These are phyloP conservation scores for Coemansia sp. DNA, from an alignment of 192 early-diverging fungal genomes.

Conservation along the genomic window DNA sequence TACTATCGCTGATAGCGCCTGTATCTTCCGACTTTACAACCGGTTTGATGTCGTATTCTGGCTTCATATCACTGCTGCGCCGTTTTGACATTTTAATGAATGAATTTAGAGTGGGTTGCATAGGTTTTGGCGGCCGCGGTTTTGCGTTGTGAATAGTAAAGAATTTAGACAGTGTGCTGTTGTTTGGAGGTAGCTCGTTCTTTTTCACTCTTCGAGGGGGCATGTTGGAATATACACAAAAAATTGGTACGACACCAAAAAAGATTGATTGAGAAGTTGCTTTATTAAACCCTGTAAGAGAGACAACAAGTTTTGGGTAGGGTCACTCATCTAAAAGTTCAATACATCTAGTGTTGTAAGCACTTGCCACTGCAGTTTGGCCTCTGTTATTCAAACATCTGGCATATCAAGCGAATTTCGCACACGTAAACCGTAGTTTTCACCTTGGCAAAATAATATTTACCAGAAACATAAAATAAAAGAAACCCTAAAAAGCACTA, in stretches of 20 bases:
- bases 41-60: background rate
- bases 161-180: conserved; percentile 16
- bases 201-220: conserved; percentile 5
- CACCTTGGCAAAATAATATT: no score
- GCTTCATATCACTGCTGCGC: background rate
- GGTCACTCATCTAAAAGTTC: no score
- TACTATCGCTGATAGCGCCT: background rate
- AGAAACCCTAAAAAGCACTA: background rate
- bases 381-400: no score
- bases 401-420: no score
- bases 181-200: conserved; percentile 4
- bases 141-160: conserved; percentile 17
- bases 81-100: background rate
- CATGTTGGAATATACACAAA: background rate
- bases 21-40: background rate
- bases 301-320: no score
- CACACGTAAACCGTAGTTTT: no score
- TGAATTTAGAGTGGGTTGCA: conserved; percentile 6
- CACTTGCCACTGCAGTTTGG: no score
- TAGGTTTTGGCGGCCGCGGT: background rate
- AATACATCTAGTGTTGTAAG: no score
- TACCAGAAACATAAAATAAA: no score
- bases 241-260: no score
- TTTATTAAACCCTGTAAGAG: no score
- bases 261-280: no score